These are phyloP conservation scores for Lactarius sanguifluus DNA, from an alignment of 768 basidiomycete species.

Conservation along the genomic window DNA sequence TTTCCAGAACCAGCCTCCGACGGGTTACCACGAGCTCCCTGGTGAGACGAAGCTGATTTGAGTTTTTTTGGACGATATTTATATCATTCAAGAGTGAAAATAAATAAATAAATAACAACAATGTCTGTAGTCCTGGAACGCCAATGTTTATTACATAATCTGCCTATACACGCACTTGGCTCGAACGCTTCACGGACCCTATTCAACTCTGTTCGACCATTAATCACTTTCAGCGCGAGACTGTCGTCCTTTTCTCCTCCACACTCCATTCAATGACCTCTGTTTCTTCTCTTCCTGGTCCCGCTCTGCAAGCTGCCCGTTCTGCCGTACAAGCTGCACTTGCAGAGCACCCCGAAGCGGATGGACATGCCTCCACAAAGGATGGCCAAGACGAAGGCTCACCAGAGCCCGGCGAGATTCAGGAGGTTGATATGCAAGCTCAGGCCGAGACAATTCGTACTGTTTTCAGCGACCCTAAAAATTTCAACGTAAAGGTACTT, in stretches of 20 bases:
- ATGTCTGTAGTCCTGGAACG: neutral
- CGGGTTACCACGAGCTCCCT: conserved; percentile 13
- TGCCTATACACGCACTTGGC: neutral
- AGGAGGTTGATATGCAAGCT: conserved; percentile 81
- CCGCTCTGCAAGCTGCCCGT: conserved; percentile 76
- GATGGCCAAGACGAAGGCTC: conserved; percentile 38
- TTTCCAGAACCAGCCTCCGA: conserved; percentile 12
- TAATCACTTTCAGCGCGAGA: neutral
- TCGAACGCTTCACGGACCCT: neutral
- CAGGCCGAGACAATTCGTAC: conserved; percentile 85
- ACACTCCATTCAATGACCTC: conserved; percentile 33
- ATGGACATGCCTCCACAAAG: conserved; percentile 29
- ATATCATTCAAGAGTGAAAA: neutral
- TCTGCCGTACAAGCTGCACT: conserved; percentile 76
- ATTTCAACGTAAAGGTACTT: conserved; percentile 94
- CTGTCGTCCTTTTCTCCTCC: neutral
- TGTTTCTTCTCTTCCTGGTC: conserved; percentile 55
- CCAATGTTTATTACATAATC: neutral
- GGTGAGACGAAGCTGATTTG: conserved; percentile 16
- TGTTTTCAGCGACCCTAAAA: conserved; percentile 88
- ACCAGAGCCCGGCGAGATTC: conserved; percentile 79
- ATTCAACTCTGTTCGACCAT: neutral
- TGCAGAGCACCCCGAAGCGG: conserved; percentile 49
- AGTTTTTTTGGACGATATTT: conserved; percentile 3
- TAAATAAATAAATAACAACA: neutral